phyloP scores from a whole-genome alignment of 257 asterid genomes.

The Haberlea rhodopensis region DNA sequence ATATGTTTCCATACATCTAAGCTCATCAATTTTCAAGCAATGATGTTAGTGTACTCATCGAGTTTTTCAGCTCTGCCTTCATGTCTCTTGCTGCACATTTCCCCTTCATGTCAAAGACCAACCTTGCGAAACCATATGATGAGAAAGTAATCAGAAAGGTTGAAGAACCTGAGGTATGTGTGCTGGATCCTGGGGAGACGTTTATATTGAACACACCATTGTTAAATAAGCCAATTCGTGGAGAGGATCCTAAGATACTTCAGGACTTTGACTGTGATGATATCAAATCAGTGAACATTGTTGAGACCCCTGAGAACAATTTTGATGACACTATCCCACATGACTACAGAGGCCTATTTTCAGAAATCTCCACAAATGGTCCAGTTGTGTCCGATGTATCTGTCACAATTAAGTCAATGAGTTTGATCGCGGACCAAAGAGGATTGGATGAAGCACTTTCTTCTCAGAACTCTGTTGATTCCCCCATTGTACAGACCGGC shows the following conservation, averaged over 20 bases:
- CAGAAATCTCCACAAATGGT: slow-evolving; percentile 37
- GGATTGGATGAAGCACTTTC: slow-evolving; percentile 59
- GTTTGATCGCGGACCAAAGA: slow-evolving; percentile 42
- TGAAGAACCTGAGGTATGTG: slow-evolving; percentile 46
- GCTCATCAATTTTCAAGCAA: slow-evolving; percentile 8
- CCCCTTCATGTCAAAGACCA: slow-evolving; percentile 36
- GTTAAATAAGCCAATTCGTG: slow-evolving; percentile 30
- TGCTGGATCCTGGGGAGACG: slow-evolving; percentile 40
- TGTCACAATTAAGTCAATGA: slow-evolving; percentile 29
- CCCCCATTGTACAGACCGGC: slow-evolving; percentile 41
- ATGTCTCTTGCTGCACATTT: slow-evolving; percentile 64
- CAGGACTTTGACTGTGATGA: slow-evolving; percentile 33
- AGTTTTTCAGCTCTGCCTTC: slow-evolving; percentile 66
- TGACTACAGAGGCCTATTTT: slow-evolving; percentile 34
- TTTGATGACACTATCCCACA: slow-evolving; percentile 29
- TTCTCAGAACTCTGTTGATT: slow-evolving; percentile 60
- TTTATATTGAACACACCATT: slow-evolving; percentile 41
- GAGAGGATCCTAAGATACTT: slow-evolving; percentile 36
- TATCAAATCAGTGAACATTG: slow-evolving; percentile 34
- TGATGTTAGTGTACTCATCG: slow-evolving; percentile 8
- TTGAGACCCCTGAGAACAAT: slow-evolving; percentile 28
- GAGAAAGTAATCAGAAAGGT: slow-evolving; percentile 30
- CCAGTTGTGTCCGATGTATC: slow-evolving; percentile 41
- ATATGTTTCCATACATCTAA: slow-evolving; percentile 1
- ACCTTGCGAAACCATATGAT: slow-evolving; percentile 36